Evolutionary conservation across 352 stramenopile species (phyloP), one percentile per base, ranked within the genome.

Genomic region (Thalassiosira ordinaria): DNA sequence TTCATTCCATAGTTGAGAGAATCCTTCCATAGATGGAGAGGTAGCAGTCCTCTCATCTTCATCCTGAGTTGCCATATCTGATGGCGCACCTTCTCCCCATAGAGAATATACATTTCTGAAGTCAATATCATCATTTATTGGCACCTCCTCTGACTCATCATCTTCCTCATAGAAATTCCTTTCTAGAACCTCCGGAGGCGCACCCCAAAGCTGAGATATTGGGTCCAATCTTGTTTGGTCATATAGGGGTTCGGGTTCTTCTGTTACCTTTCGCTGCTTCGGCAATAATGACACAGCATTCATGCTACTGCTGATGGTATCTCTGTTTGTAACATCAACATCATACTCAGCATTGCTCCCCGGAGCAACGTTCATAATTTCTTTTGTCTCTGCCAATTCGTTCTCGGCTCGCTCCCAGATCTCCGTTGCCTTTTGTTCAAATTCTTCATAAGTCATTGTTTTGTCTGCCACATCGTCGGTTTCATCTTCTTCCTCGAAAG

Each of bases 191-290:
- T 76, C 77, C 39, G 79, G 74, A 55, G 78, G 78, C 37, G 73
- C 62, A 44, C 85, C 85, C 81, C 81, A 89, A 1, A 91, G 60
- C 44, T 91, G 85, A 37, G 81, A 89, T 46, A 91, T 91, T 9
- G 49, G 41, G 59, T 91, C 85, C 6, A 89, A 72, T 53, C 35
- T 62, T 29, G 85, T 91, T 72, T 89, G 85, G 74, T 91, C 85
- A 65, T 90, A 90, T 27, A 70, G 20, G 3, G 78, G 67, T 27
- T 69, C 39, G 61, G 47, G 22, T 24, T 72, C 63, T 37, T 66
- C 63, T 46, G 41, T 66, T 39, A 67, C 16, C 7, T 62, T 76
- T 9, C 55, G 47, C 3, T 49, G 63, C 14, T n/a, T 57, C 20
- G 57, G 20, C 13, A 41, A 57, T 22, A 37, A 57, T 60, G 49